A percentile compares a stretch with the other conserved stretches of the same genome.
Conservation (phyloP, 768 basidiomycete species). For the Russula virescens region DNA sequence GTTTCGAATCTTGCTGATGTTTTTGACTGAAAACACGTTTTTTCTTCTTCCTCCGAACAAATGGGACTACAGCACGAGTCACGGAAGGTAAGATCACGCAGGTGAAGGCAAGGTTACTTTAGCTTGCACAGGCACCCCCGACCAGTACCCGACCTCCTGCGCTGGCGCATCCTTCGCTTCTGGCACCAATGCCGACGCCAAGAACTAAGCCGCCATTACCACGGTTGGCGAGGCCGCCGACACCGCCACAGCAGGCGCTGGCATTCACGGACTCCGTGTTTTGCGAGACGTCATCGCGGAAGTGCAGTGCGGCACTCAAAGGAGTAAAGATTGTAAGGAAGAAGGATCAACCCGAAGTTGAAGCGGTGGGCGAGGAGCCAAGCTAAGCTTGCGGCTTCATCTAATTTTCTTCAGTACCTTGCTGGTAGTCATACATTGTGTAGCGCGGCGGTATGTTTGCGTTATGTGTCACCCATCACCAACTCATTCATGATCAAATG, state of each 20-base stretch:
- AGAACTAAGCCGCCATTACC: background rate
- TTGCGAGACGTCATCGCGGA: background rate
- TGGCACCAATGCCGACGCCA: background rate
- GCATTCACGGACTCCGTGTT: background rate
- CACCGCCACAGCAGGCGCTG: background rate
- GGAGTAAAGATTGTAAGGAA: constrained; percentile 30
- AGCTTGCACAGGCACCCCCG: constrained; percentile 48
- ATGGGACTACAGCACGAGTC: constrained; percentile 48
- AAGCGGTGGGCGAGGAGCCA: constrained; percentile 4
- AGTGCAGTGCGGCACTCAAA: constrained; percentile 18
- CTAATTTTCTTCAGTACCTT: background rate
- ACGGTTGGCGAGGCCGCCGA: constrained; percentile 6
- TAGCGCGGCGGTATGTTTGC: too few species aligned
- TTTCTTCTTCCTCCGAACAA: too few species aligned
- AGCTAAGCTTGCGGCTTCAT: background rate
- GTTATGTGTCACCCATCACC: too few species aligned
- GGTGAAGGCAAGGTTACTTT: constrained; percentile 90
- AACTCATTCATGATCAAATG: too few species aligned
- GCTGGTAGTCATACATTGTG: too few species aligned
- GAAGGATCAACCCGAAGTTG: constrained; percentile 19
- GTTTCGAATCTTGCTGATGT: background rate
- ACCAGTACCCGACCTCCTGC: constrained; percentile 21
- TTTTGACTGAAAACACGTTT: background rate
- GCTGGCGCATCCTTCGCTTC: constrained; percentile 32
- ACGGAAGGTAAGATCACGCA: constrained; percentile 85